Evolutionary conservation across 2,329 filamentous ascomycete genomes (phyloP).

Genomic region (Diaporthe velutina): DNA sequence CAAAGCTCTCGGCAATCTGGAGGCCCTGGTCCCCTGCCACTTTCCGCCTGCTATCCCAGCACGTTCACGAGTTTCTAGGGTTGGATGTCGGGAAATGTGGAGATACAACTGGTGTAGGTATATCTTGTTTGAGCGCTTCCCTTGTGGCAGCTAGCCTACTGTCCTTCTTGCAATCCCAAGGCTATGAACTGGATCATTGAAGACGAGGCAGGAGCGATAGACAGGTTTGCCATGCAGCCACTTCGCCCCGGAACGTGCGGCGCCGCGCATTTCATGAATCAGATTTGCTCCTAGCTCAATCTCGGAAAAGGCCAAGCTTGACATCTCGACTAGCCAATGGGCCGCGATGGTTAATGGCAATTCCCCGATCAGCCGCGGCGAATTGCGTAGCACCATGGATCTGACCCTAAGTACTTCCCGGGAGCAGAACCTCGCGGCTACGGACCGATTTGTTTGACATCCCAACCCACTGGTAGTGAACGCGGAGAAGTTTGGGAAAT

Average conservation of each 20-base stretch:
- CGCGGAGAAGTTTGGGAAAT: not conserved
- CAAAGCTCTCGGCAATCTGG: not conserved
- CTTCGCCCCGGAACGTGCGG: too few species aligned
- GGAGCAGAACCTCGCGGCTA: not conserved
- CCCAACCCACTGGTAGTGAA: not conserved
- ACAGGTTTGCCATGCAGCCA: too few species aligned
- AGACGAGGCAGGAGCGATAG: too few species aligned
- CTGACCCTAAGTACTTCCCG: not conserved
- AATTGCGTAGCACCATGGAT: not conserved
- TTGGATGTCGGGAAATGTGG: too few species aligned
- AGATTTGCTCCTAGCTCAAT: not conserved
- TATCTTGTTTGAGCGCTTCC: too few species aligned
- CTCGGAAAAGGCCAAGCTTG: not conserved
- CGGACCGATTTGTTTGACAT: not conserved
- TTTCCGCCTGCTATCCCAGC: too few species aligned
- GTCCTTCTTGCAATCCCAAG: too few species aligned
- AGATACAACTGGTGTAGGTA: too few species aligned
- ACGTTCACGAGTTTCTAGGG: too few species aligned
- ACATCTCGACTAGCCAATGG: not conserved
- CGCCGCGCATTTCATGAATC: not conserved
- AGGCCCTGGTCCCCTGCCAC: too few species aligned
- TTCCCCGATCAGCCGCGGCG: not conserved
- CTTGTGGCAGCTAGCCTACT: too few species aligned
- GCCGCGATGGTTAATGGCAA: not conserved
- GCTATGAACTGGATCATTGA: too few species aligned